Percentiles rank a stretch among this genome's conserved stretches.
Conservation (phyloP, 805 yeast species). For the Candida ficus region DNA sequence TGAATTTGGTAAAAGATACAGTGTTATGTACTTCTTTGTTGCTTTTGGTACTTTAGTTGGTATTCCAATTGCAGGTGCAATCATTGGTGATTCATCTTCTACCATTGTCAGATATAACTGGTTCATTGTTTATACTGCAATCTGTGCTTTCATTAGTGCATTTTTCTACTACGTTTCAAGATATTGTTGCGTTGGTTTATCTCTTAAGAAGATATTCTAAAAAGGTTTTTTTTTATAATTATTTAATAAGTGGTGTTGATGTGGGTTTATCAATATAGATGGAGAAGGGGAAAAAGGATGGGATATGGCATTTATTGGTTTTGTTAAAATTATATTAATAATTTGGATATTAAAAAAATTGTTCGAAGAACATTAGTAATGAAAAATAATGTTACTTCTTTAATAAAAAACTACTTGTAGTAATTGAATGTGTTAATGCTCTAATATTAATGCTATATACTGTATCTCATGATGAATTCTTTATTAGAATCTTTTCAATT, state of each 20-base stretch:
- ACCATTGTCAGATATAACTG: slow-evolving; percentile 27
- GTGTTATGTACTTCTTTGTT: slow-evolving; percentile 53
- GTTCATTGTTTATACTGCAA: slow-evolving; percentile 31
- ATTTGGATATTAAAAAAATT: too few species aligned
- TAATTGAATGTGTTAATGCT: too few species aligned
- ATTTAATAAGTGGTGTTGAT: too few species aligned
- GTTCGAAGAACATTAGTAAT: too few species aligned
- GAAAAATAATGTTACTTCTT: too few species aligned
- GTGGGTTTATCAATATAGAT: too few species aligned
- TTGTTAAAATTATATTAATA: too few species aligned
- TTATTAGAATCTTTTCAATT: background rate
- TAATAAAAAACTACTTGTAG: too few species aligned
- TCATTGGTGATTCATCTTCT: slow-evolving; percentile 30
- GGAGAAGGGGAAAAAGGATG: too few species aligned
- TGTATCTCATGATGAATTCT: background rate
- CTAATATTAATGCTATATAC: too few species aligned
- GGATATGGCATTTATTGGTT: too few species aligned
- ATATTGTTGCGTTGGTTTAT: slow-evolving; percentile 37
- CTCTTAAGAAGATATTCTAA: slow-evolving; percentile 1
- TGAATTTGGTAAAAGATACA: slow-evolving; percentile 48
- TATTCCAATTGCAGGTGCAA: slow-evolving; percentile 46
- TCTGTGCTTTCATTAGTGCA: slow-evolving; percentile 33
- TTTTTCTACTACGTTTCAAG: slow-evolving; percentile 39
- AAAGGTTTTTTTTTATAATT: too few species aligned
- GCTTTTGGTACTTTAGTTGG: slow-evolving; percentile 46